Base-by-base conservation (phyloP, 1,284 basidiomycete genomes). In the Taiwanofungus camphoratus region DNA sequence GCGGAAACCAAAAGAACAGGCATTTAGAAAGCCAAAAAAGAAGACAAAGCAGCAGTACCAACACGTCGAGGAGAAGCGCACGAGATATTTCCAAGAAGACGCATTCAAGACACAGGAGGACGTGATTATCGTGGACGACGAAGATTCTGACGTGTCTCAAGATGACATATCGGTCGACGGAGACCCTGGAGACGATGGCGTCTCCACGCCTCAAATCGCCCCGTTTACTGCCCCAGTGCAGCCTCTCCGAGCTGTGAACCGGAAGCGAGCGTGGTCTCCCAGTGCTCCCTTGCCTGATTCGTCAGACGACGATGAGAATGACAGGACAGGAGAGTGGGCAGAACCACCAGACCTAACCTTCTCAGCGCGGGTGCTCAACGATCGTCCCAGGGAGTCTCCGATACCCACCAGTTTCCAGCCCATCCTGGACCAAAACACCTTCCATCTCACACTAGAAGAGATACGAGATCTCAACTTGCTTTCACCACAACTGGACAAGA, bases 271-370 rank as follows among this genome's bases (percentile, higher is more conserved):
- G 11, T 79, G 74, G 74, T 79, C 76, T 0, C 76, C 77, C 0
- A 79, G 74, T 56, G 64, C 61, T 12, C 73, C 73, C 15, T 30
- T 71, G 3, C 52, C 52, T 1, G 73, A 76, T 49, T 79, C 77
- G 4, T 79, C 77, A 0, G 74, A 76, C 13, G 76, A 76, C 18
- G 76, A 79, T 42, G 71, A 69, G 20, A 65, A 59, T 4, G 62
- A 59, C 2, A 4, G n/a, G 6, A 6, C 38, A 35, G 21, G 61
- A 58, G 5, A 58, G 45, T 37, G 36, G 27, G 13, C 15, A 9
- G 26, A 8, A 8, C n/a, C 26, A n/a, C 26, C n/a, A 9, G 26
- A 9, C 9, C 26, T n/a, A 16, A 3, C 12, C 12, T 18, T 13
- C 15, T 24, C 26, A 11, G 8, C 2, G 11, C 37, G 4, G 18